phyloP scores from a whole-genome alignment of 257 asterid genomes.

The Lavandula angustifolia region DNA sequence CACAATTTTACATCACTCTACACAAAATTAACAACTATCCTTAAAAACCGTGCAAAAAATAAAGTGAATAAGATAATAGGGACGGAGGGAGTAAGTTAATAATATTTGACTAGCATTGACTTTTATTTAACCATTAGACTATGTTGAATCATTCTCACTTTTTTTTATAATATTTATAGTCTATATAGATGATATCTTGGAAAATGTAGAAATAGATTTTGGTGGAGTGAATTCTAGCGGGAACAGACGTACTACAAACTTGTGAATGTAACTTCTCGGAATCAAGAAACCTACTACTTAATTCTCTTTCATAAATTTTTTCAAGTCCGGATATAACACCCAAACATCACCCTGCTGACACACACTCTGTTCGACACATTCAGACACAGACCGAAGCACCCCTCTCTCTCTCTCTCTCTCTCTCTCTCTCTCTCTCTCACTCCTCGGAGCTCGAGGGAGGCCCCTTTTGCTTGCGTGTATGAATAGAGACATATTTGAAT shows the following conservation, averaged over 20 bases:
- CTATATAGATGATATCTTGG: neutral
- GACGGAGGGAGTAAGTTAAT: too few species aligned
- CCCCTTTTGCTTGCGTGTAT: constrained; percentile 24
- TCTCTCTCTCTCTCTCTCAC: constrained; percentile 11
- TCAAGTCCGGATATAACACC: constrained; percentile 53
- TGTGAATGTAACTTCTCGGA: constrained; percentile 41
- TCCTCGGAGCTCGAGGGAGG: constrained; percentile 30
- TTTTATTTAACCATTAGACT: too few species aligned
- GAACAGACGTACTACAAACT: constrained; percentile 28
- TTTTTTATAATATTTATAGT: too few species aligned
- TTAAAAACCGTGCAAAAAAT: too few species aligned
- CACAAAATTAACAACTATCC: too few species aligned
- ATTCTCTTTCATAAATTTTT: constrained; percentile 42
- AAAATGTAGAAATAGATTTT: neutral
- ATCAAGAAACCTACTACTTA: constrained; percentile 36
- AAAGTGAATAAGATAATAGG: too few species aligned
- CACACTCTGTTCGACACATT: constrained; percentile 44
- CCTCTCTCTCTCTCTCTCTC: constrained; percentile 11
- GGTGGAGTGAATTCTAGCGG: constrained; percentile 21
- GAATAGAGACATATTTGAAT: constrained; percentile 9
- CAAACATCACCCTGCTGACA: constrained; percentile 52
- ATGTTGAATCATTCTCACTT: too few species aligned
- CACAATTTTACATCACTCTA: too few species aligned
- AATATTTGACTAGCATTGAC: too few species aligned
- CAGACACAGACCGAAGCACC: neutral